Evolutionary conservation across 208 protist species (phyloP).

Genomic region (Leishmania arabica): DNA sequence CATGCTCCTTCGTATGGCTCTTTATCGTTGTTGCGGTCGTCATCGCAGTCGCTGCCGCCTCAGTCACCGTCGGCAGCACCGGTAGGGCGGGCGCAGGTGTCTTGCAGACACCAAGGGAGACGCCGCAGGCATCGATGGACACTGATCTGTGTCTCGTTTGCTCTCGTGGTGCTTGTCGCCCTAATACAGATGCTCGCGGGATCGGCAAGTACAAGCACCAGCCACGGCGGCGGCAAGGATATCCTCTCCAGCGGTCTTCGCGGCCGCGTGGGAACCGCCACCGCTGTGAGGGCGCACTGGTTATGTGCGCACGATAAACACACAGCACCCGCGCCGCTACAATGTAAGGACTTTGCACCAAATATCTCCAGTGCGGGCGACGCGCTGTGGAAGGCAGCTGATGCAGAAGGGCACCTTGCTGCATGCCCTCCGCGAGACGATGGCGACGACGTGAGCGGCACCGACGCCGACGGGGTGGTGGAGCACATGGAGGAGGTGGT

Average conservation of each 20-base stretch:
- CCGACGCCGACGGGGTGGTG: not conserved
- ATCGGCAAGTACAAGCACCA: not conserved
- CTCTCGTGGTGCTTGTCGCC: not conserved
- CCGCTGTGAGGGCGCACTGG: not conserved
- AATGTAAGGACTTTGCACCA: not conserved
- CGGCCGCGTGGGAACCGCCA: not conserved
- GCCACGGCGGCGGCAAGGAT: not conserved
- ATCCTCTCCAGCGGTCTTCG: not conserved
- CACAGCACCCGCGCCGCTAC: not conserved
- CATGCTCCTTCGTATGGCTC: not conserved
- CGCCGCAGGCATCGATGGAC: not conserved
- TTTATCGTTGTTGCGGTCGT: not conserved
- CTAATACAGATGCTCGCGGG: not conserved
- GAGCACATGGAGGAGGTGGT: conserved; percentile 4
- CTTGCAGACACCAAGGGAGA: not conserved
- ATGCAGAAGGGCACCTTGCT: not conserved
- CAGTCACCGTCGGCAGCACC: not conserved
- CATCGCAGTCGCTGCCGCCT: not conserved
- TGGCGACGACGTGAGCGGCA: not conserved
- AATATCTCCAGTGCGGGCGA: not conserved
- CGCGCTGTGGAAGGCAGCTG: not conserved
- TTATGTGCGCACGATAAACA: not conserved
- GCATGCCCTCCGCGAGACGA: not conserved
- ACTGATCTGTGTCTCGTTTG: not conserved
- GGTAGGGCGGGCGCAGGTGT: not conserved